Evolutionary conservation across 768 basidiomycete species (phyloP).

Genomic region (Lactarius evosmus): DNA sequence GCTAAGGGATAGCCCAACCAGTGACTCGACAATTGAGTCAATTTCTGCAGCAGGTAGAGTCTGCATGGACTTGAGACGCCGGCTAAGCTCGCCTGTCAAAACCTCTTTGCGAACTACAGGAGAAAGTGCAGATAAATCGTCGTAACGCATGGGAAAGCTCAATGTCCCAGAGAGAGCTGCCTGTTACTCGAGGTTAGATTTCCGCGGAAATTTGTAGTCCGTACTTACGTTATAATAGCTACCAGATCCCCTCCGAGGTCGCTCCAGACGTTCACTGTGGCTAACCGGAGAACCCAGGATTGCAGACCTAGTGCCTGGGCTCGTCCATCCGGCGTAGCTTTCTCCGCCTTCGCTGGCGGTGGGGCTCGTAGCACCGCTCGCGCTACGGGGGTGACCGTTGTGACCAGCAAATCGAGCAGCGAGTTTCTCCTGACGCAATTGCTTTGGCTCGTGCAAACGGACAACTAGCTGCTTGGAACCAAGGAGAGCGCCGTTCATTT

Average conservation of each 20-base stretch:
- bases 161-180: slow-evolving; percentile 79
- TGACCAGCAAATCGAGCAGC: slow-evolving; percentile 74
- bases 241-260: slow-evolving; percentile 72
- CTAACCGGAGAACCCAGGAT: slow-evolving; percentile 56
- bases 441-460: slow-evolving; percentile 86
- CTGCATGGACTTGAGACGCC: slow-evolving; percentile 61
- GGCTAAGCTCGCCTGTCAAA: slow-evolving; percentile 75
- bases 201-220: neutral
- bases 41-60: slow-evolving; percentile 54
- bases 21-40: slow-evolving; percentile 64
- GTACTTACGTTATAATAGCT: slow-evolving; percentile 77
- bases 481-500: slow-evolving; percentile 73
- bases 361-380: slow-evolving; percentile 83
- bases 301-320: slow-evolving; percentile 57
- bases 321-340: slow-evolving; percentile 67
- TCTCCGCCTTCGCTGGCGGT: slow-evolving; percentile 80
- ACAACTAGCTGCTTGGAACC: slow-evolving; percentile 81
- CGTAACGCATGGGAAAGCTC: slow-evolving; percentile 82
- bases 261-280: slow-evolving; percentile 54
- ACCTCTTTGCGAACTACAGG: slow-evolving; percentile 88
- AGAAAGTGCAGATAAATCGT: slow-evolving; percentile 75
- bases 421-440: slow-evolving; percentile 84
- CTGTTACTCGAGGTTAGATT: slow-evolving; percentile 38
- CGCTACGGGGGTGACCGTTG: slow-evolving; percentile 75
- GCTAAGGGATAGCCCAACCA: slow-evolving; percentile 66